Evolutionary conservation across 2,329 filamentous ascomycete genomes (phyloP), one percentile per base, ranked within the genome.

Genomic region (Trichoderma sp.): DNA sequence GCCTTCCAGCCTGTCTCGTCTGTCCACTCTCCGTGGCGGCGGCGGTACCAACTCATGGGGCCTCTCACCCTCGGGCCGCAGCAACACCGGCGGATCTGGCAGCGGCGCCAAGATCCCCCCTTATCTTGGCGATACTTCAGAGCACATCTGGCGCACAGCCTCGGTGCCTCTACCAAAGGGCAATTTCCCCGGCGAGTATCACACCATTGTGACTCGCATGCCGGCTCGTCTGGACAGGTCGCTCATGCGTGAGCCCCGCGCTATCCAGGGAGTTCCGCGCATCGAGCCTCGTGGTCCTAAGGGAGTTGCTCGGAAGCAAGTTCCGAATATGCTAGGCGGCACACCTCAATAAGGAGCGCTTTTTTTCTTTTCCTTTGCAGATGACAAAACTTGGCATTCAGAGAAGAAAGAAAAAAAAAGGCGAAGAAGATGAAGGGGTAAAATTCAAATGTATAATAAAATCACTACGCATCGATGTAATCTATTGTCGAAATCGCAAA

Each of bases 211-310:
- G 66, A 88, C 88, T 14, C 82, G 89, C 73, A 89, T 92, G 46
- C 96, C 96, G 5, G 89, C 92, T 8, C 94, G 92, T 76, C 85
- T 99, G 11, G 96, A 99, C 75, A 87, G 90, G 4, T 87, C 89
- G 16, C 83, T 97, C 58, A 97, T 98, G 93, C 93, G 93, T 78
- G 94, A 97, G 80, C 94, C 94, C 34, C 87, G 94, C 69, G 89
- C 92, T 71, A 95, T 97, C 49, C 93, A 97, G 78, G 94, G 94
- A 43, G 89, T 94, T n/a, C 94, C 94, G 28, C 82, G 87, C 39
- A 83, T 85, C 21, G 85, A 87, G 69, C 83, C 84, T 68, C 82
- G 83, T n/a, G 79, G 83, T 37, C 80, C 80, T 8, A 81, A 82
- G 49, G 84, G 84, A 32, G 78, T 89, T 59, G 75, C 85, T 65